phyloP scores from a whole-genome alignment of 495 filamentous ascomycete species.

The Neurospora sublineolata region DNA sequence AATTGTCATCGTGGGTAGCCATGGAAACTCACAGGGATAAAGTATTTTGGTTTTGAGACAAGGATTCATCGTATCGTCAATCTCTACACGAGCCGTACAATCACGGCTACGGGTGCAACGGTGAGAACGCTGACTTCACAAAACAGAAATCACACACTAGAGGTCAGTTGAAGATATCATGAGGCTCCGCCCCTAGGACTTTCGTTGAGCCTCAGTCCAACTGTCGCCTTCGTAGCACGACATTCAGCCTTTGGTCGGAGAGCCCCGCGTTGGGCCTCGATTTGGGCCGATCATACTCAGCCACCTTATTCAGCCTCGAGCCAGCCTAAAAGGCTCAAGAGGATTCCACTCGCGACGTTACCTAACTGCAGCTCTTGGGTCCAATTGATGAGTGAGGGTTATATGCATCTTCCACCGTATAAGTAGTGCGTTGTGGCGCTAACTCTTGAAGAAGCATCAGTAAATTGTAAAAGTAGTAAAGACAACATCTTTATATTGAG shows the following conservation, averaged over 20 bases:
- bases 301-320: neutral
- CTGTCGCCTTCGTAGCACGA: neutral
- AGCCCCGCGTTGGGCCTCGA: no score
- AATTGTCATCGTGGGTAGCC: no score
- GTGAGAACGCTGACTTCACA: neutral
- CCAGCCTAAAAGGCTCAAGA: no score
- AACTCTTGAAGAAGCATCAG: neutral
- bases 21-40: no score
- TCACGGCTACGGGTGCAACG: no score
- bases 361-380: neutral
- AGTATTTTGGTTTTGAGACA: no score
- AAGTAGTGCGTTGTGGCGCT: neutral
- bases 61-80: no score
- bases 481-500: neutral
- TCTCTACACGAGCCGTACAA: no score
- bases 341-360: no score
- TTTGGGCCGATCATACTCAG: no score
- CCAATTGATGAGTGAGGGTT: neutral
- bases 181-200: neutral
- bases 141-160: neutral
- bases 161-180: neutral
- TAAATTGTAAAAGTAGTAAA: neutral
- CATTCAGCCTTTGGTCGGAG: no score
- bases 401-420: neutral
- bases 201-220: neutral